Conservation (phyloP, 106 monocot genomes). For the Narthecium ossifragum region DNA sequence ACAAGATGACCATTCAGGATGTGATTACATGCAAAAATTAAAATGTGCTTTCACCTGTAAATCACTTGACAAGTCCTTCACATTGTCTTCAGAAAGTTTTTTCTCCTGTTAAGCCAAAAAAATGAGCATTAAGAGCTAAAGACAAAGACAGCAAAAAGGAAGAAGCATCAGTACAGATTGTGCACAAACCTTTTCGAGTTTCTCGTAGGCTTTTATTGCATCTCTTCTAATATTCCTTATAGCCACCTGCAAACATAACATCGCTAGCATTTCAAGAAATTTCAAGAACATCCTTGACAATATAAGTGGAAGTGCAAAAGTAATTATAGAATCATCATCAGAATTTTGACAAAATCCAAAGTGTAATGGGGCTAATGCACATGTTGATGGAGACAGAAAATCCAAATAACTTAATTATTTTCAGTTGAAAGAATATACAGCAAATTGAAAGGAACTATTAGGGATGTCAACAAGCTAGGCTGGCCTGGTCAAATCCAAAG, state of each 20-base stretch:
- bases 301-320: too few species aligned
- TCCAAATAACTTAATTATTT: too few species aligned
- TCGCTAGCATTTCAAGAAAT: too few species aligned
- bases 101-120: conserved; percentile 63
- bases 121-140: background rate
- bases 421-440: too few species aligned
- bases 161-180: background rate
- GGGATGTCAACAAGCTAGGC: too few species aligned
- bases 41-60: conserved; percentile 46
- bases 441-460: too few species aligned
- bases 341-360: too few species aligned
- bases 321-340: too few species aligned
- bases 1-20: background rate
- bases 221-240: conserved; percentile 94
- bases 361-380: too few species aligned
- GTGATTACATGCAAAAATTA: background rate
- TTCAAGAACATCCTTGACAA: too few species aligned
- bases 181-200: conserved; percentile 81
- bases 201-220: conserved; percentile 87
- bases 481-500: too few species aligned
- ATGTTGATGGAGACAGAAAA: too few species aligned
- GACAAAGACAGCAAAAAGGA: conserved; percentile 1
- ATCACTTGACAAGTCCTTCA: conserved; percentile 87
- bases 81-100: conserved; percentile 98
- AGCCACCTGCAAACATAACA: conserved; percentile 81